A percentile compares a stretch with the other conserved stretches of the same genome.
These are phyloP conservation scores for Pholiota microspora DNA, from an alignment of 768 basidiomycete genomes.

Conservation along the genomic window DNA sequence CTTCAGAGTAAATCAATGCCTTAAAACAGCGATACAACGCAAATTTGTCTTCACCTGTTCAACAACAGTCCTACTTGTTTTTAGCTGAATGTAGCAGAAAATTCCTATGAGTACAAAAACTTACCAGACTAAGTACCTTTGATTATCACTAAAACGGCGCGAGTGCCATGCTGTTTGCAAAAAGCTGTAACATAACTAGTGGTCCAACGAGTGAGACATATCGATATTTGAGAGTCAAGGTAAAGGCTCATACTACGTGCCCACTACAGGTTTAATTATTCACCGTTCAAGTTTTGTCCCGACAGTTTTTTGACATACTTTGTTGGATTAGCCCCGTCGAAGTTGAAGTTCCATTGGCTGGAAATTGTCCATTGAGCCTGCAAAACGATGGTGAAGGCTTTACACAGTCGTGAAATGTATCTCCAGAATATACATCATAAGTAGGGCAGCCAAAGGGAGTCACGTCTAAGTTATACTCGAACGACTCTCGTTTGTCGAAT, in stretches of 20 bases:
- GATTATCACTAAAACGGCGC: no score
- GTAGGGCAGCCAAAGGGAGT: constrained; percentile 62
- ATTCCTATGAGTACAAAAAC: no score
- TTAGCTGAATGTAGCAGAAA: no score
- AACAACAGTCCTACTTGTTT: constrained; percentile 52
- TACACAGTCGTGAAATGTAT: constrained; percentile 67
- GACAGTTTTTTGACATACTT: constrained; percentile 41
- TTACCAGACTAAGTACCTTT: no score
- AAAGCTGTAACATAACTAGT: constrained; percentile 66
- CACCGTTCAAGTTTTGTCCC: no score
- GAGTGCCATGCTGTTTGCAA: no score
- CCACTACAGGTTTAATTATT: constrained; percentile 56
- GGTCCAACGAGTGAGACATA: background rate
- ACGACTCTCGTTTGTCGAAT: constrained; percentile 21
- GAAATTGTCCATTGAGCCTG: background rate
- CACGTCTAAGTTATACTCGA: constrained; percentile 43
- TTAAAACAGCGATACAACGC: no score
- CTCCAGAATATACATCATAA: constrained; percentile 62
- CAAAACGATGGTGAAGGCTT: background rate
- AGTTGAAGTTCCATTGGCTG: constrained; percentile 63
- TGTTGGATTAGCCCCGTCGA: constrained; percentile 61
- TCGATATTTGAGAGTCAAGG: background rate
- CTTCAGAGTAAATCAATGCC: no score
- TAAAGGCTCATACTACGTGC: constrained; percentile 54
- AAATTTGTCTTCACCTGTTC: no score